Conservation (phyloP, 805 yeast species). For the Saturnispora galanensis region DNA sequence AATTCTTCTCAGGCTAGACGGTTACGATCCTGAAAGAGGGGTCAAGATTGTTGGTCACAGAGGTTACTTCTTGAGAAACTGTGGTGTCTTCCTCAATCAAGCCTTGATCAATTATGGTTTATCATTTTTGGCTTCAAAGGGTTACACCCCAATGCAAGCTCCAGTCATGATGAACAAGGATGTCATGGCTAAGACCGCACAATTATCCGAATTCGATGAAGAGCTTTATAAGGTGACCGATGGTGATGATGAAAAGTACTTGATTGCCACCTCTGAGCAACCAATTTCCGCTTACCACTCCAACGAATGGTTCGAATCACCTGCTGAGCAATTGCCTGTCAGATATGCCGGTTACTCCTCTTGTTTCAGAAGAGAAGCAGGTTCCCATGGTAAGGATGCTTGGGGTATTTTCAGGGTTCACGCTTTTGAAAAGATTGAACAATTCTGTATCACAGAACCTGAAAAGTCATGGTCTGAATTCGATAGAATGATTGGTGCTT, state of each 20-base stretch:
- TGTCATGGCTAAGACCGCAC: conserved; percentile 98
- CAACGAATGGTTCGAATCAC: conserved; percentile 96
- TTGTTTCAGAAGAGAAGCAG: conserved; percentile 99
- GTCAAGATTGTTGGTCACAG: conserved; percentile 96
- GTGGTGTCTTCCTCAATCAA: conserved; percentile 96
- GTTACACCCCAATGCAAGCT: conserved; percentile 87
- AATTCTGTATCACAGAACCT: conserved; percentile 91
- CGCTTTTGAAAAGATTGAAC: conserved; percentile 97
- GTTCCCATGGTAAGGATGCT: conserved; percentile 98
- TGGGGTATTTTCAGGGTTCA: conserved; percentile 99
- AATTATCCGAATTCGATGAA: conserved; percentile 94
- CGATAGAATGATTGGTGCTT: conserved; percentile 82
- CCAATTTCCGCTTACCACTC: conserved; percentile 98
- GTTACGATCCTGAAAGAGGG: conserved; percentile 98
- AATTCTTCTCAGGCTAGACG: conserved; percentile 85
- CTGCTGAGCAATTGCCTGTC: conserved; percentile 91
- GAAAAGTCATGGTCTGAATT: conserved; percentile 97
- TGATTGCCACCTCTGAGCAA: conserved; percentile 98
- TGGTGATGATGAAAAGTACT: conserved; percentile 95
- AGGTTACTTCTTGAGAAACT: conserved; percentile 91
- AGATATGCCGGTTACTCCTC: conserved; percentile 97
- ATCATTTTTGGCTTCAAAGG: conserved; percentile 61
- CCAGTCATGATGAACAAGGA: conserved; percentile 99
- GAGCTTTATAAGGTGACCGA: conserved; percentile 94
- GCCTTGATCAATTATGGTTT: conserved; percentile 96